Evolutionary conservation across 306 rosid genomes (phyloP), one percentile per base, ranked within the genome.

Genomic region (Begonia masoniana): DNA sequence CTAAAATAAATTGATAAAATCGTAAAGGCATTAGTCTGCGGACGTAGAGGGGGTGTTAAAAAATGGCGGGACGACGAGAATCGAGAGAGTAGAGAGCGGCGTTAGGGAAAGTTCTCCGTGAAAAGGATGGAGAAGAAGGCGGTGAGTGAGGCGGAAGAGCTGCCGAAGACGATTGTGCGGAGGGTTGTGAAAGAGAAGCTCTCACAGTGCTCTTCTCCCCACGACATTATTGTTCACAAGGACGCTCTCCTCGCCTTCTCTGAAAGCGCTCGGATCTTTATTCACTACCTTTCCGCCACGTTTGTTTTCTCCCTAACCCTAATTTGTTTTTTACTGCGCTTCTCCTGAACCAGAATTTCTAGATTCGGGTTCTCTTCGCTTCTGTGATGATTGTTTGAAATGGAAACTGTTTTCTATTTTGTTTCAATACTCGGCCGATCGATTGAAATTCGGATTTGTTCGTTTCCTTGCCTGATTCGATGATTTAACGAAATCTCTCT

Each of bases 261-360:
- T 19, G 96, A 86, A 58, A 83, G 96, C 64, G 88, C 81, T 15
- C 85, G 85, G 41, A 83, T 91, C 76, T 91, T 91, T 76, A 83
- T 91, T 67, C 96, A 91, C 81, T 91, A 83, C 66, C 63, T 91
- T 46, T 86, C 96, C 41, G 99, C 99, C 15, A 83, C 96, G 99
- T 85, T 62, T 57, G 62, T 15, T n/a, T 12, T 4, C 10, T 7
- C 64, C 49, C 39, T 14, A 10, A 10, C 19, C 10, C 11, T 13
- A 26, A 12, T 31, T 7, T 14, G 11, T 19, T 14, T 50, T 15
- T 6, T 51, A 43, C 23, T 11, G n/a, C 12, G 12, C 6, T 51
- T 55, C 15, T 15, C 12, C 17, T 47, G 9, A 41, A 31, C 41
- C 43, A 47, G 57, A 10, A 43, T 13, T 35, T 59, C 17, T 15